Percentiles rank a stretch among this genome's conserved stretches.
Conservation (phyloP, 805 yeast genomes). For the Tetrapisispora nanseiensis region DNA sequence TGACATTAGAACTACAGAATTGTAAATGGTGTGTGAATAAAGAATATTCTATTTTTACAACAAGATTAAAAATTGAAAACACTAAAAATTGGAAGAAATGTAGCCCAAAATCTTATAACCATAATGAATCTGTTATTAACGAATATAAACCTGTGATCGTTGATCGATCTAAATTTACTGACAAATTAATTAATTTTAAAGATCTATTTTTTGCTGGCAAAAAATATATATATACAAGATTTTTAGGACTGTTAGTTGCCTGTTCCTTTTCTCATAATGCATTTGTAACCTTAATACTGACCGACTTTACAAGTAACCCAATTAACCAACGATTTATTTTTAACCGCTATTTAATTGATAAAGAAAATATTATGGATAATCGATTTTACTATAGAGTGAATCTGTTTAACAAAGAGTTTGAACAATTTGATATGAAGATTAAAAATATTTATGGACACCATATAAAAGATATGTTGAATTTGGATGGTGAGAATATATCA, state of each 20-base stretch:
- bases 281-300: conserved; percentile 15
- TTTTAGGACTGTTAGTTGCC: conserved; percentile 17
- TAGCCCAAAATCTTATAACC: neutral
- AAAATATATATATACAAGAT: conserved; percentile 7
- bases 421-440: conserved; percentile 7
- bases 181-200: conserved; percentile 8
- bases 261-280: conserved; percentile 10
- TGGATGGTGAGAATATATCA: conserved; percentile 14
- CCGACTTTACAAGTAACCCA: conserved; percentile 22
- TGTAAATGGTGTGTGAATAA: neutral
- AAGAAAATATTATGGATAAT: conserved; percentile 9
- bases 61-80: neutral
- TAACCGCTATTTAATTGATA: conserved; percentile 17
- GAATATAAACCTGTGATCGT: conserved; percentile 1
- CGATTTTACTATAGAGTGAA: conserved; percentile 15
- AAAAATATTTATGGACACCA: conserved; percentile 4
- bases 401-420: conserved; percentile 15
- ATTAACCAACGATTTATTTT: conserved; percentile 14
- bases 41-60: neutral
- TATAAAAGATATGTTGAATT: conserved; percentile 5
- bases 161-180: conserved; percentile 2
- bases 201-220: conserved; percentile 7
- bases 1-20: neutral
- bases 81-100: conserved; percentile 1
- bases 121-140: neutral